These are phyloP conservation scores for Plasmopara viticola DNA, from an alignment of 352 stramenopile genomes.

Conservation along the genomic window DNA sequence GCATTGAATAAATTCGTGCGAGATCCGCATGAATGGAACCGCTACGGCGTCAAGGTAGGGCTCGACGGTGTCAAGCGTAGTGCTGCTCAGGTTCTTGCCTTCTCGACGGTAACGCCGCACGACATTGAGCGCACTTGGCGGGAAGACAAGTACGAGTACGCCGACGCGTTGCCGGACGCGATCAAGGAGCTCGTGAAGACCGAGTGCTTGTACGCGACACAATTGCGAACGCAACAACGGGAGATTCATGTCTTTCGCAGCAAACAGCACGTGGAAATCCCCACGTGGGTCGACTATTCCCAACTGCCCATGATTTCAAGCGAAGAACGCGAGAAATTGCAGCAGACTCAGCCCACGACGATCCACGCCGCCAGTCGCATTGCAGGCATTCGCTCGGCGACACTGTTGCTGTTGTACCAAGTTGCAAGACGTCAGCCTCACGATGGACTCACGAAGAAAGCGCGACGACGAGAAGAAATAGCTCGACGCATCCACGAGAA, in stretches of 20 bases:
- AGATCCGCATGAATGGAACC: constrained; percentile 78
- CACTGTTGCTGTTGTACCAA: constrained; percentile 70
- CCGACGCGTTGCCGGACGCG: constrained; percentile 37
- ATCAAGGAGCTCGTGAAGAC: constrained; percentile 62
- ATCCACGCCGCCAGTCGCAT: constrained; percentile 95
- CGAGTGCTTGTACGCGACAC: constrained; percentile 91
- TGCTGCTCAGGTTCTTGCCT: constrained; percentile 69
- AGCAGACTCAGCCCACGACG: constrained; percentile 76
- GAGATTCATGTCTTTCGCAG: constrained; percentile 95
- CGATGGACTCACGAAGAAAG: constrained; percentile 22
- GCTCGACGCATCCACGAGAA: too few species aligned
- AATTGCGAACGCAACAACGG: constrained; percentile 90
- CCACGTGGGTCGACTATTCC: constrained; percentile 89
- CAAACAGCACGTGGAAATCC: constrained; percentile 91
- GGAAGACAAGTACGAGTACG: constrained; percentile 38
- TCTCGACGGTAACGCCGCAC: constrained; percentile 46
- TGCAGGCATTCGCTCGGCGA: constrained; percentile 79
- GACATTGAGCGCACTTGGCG: constrained; percentile 63
- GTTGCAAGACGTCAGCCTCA: constrained; percentile 45
- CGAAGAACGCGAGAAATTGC: constrained; percentile 94
- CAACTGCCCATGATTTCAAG: constrained; percentile 93
- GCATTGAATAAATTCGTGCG: constrained; percentile 54
- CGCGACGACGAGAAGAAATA: constrained; percentile 26
- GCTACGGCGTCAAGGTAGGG: constrained; percentile 70
- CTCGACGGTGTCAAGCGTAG: constrained; percentile 75